phyloP scores from a whole-genome alignment of 1,284 basidiomycete genomes.

The Sporisorium sorghi region DNA sequence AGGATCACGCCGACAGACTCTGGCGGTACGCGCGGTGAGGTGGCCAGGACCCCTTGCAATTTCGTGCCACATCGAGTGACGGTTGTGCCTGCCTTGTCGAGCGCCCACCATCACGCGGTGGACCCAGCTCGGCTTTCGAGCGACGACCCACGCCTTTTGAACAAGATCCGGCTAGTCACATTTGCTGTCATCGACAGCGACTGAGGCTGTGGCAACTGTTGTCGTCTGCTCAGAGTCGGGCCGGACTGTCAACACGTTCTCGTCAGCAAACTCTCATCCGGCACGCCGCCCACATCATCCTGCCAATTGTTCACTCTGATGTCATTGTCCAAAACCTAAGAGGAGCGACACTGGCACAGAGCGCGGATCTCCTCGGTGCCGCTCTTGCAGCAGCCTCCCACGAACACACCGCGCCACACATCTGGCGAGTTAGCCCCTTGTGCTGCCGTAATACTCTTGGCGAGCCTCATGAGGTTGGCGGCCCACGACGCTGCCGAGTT shows the following conservation, averaged over 20 bases:
- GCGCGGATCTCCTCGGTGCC: conserved; percentile 52
- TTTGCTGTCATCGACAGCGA: too few relatives aligned
- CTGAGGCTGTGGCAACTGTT: too few relatives aligned
- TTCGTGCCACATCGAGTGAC: neutral
- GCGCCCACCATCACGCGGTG: neutral
- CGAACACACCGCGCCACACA: conserved; percentile 53
- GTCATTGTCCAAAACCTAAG: neutral
- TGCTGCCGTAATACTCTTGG: conserved; percentile 24
- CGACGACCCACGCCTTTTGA: neutral
- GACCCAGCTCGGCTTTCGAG: neutral
- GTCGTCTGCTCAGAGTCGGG: too few relatives aligned
- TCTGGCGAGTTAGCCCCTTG: conserved; percentile 9
- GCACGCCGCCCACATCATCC: neutral
- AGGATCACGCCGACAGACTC: neutral
- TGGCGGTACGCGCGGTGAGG: neutral
- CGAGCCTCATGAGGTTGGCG: conserved; percentile 42
- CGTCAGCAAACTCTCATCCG: neutral
- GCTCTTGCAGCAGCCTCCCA: conserved; percentile 62
- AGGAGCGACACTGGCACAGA: conserved; percentile 26
- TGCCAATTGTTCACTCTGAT: neutral
- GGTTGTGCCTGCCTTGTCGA: neutral
- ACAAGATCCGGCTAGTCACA: too few relatives aligned
- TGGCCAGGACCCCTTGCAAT: neutral
- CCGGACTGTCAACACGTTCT: neutral
- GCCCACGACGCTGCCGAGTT: conserved; percentile 48